Base-by-base conservation (phyloP, 805 yeast genomes). In the Torulaspora microellipsoides region DNA sequence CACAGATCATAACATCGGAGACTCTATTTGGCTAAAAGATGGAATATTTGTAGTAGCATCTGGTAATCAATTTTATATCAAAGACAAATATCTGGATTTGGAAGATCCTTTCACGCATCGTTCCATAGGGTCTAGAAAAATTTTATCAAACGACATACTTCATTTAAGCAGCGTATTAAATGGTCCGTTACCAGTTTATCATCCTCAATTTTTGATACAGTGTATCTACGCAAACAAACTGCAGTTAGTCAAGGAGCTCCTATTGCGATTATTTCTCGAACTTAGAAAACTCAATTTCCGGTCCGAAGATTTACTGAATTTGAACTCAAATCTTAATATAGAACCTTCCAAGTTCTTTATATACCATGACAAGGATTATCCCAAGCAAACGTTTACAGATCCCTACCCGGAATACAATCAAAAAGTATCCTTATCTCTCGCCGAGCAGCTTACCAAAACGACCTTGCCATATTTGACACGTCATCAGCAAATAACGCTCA, bases 121-220 rank as follows among this genome's bases (percentile, higher is more conserved):
- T 43, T 76, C 83, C 1, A 71, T 83, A 37, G 83, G 84, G 0
- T 70, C 85, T 0, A 68, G 81, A 47, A 75, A 71, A 46, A 79
- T 80, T 33, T 69, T 80, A 9, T 67, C 72, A 1, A 71, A 71
- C 56, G 71, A 64, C 56, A 75, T 90, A 2, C 74, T 85, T 46
- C 84, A 83, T 52, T 70, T 90, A 45, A 85, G 83, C 38, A 69
- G 86, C 12, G 81, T 89, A 4, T 66, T 90, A 43, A 90, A 90
- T 65, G 97, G 97, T 27, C 93, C 95, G 0, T 62, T 91, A 12
- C 96, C 97, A 0, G 66, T 88, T 0, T 90, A 86, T 54, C 97
- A 91, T 57, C 98, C 98, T 0, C 96, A 89, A 61, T 75, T 87
- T 41, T 63, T 90, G 37, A 81, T 88, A 35, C 96, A 90, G 60